A percentile compares a stretch with the other conserved stretches of the same genome.
These are phyloP conservation scores for Magnaporthales sp. DNA, from an alignment of 2,329 filamentous ascomycete genomes.

Conservation along the genomic window DNA sequence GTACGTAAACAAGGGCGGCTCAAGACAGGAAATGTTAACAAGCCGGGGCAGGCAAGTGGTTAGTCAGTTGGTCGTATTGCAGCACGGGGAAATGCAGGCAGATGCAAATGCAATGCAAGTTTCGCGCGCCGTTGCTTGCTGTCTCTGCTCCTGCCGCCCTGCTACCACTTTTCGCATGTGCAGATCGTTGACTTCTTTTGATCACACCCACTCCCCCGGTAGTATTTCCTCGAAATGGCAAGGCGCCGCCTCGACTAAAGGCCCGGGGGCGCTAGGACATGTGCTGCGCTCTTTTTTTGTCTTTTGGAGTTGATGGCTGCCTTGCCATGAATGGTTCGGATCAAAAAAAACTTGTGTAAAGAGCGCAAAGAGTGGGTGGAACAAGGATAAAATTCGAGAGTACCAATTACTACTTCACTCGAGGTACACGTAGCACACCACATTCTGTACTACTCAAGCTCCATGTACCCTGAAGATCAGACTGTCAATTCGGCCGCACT, in stretches of 20 bases:
- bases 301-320: not conserved
- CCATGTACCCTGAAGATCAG: not conserved
- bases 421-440: not conserved
- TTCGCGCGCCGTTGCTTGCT: not conserved
- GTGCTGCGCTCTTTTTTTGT: not conserved
- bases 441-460: not conserved
- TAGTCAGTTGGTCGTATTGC: not conserved
- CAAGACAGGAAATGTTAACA: not conserved
- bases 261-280: not conserved
- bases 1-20: not conserved
- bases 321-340: not conserved
- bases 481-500: no score
- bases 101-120: constrained; percentile 1
- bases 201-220: not conserved
- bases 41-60: not conserved
- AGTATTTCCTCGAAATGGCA: not conserved
- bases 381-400: not conserved
- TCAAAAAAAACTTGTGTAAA: not conserved
- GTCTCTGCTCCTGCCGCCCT: not conserved
- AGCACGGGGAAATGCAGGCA: not conserved
- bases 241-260: not conserved
- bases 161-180: not conserved
- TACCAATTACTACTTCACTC: not conserved
- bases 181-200: not conserved
- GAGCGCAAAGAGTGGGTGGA: not conserved